Percentiles rank a stretch among this genome's conserved stretches.
Evolutionary conservation across 2,329 filamentous ascomycete species (phyloP).

Genomic region (Phyllosticta paracitricarpa): DNA sequence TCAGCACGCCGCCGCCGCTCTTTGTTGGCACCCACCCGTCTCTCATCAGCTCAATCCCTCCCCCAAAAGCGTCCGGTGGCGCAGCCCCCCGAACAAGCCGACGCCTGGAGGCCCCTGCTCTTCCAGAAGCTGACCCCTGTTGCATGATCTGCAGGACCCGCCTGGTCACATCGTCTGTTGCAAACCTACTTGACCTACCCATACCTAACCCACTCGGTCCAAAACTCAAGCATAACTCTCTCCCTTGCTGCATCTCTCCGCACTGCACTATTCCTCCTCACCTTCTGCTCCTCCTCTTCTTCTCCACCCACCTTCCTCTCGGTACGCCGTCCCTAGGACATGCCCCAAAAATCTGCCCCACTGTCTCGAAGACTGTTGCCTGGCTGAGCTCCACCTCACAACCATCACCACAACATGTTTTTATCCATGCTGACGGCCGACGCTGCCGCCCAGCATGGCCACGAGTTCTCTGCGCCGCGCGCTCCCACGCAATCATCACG

Average conservation of each 20-base stretch:
- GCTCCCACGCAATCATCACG: constrained; percentile 13
- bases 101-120: not conserved
- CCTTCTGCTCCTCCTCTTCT: not conserved
- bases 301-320: not conserved
- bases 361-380: not conserved
- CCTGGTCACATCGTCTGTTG: not conserved
- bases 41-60: not conserved
- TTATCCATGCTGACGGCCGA: constrained; percentile 30
- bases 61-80: not conserved
- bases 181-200: not conserved
- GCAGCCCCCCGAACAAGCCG: not conserved
- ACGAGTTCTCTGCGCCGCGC: constrained; percentile 19
- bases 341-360: not conserved
- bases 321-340: not conserved
- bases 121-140: not conserved
- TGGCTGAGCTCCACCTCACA: not conserved
- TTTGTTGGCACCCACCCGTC: not conserved
- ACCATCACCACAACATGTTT: constrained; percentile 18
- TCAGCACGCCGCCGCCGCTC: not conserved
- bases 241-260: not conserved
- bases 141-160: not conserved
- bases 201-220: too few species aligned
- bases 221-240: not conserved
- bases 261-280: not conserved
- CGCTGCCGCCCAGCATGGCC: constrained; percentile 24